Percentiles rank a stretch among this genome's conserved stretches.
These are phyloP conservation scores for Pelargonium exstipulatum DNA, from an alignment of 441 rosid genomes.

Conservation along the genomic window DNA sequence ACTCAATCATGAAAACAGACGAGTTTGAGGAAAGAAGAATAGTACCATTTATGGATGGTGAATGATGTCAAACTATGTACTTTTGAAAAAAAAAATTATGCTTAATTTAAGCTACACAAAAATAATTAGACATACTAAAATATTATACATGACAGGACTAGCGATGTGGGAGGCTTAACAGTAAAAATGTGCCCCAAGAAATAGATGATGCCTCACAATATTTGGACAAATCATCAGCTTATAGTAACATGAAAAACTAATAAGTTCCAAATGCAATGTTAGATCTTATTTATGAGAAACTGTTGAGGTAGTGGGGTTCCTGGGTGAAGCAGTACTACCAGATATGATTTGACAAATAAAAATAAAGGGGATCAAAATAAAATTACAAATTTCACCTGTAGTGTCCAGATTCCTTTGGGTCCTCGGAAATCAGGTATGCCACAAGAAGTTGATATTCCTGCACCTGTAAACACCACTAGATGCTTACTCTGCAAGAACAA, in stretches of 20 bases:
- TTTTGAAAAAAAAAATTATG: no score
- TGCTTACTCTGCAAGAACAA: conserved; percentile 89
- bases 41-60: no score
- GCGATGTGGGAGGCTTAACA: no score
- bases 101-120: no score
- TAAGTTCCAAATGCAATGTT: neutral
- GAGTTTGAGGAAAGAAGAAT: no score
- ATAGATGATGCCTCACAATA: no score
- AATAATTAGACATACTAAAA: no score
- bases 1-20: no score
- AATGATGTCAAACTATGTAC: no score
- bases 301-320: neutral
- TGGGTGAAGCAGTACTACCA: neutral
- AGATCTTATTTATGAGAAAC: neutral
- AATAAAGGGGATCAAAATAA: conserved; percentile 7
- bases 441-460: conserved; percentile 94
- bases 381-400: conserved; percentile 51
- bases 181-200: no score
- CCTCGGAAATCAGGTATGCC: conserved; percentile 97
- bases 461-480: conserved; percentile 93
- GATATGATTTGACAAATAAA: conserved; percentile 2
- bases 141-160: no score
- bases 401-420: conserved; percentile 94
- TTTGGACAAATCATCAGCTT: neutral
- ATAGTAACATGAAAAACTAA: neutral